A percentile compares a stretch with the other conserved stretches of the same genome.
Conservation (phyloP, 768 basidiomycete genomes). For the Mycena chlorophos region DNA sequence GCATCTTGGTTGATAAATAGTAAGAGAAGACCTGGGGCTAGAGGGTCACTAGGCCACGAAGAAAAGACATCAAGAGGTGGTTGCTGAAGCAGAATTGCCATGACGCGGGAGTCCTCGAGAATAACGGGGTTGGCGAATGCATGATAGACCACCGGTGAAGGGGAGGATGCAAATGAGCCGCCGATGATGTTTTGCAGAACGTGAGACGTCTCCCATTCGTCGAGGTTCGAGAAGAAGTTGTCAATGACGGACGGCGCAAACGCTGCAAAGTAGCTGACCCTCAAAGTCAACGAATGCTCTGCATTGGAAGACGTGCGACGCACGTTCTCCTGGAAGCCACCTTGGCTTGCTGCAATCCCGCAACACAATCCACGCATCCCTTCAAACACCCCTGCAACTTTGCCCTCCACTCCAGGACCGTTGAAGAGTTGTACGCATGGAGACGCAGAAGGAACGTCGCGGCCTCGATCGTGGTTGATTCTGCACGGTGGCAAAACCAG, state of each 20-base stretch:
- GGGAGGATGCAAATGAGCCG: constrained; percentile 40
- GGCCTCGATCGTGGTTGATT: constrained; percentile 55
- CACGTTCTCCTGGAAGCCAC: constrained; percentile 67
- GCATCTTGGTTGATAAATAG: constrained; percentile 53
- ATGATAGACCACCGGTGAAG: constrained; percentile 58
- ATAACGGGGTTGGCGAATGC: constrained; percentile 62
- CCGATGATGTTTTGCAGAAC: constrained; percentile 50
- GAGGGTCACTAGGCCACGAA: constrained; percentile 57
- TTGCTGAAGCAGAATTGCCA: constrained; percentile 38
- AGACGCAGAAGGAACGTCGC: constrained; percentile 83
- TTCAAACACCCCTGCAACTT: constrained; percentile 55
- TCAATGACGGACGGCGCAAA: constrained; percentile 52
- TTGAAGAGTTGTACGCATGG: constrained; percentile 68
- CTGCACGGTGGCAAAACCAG: constrained; percentile 78
- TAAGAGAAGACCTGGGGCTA: constrained; percentile 62
- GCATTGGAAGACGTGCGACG: constrained; percentile 34
- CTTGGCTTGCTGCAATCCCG: constrained; percentile 65
- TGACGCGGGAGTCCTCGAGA: constrained; percentile 51
- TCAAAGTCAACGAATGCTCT: constrained; percentile 17
- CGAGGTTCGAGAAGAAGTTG: constrained; percentile 62
- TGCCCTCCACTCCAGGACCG: constrained; percentile 64
- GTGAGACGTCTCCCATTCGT: constrained; percentile 61
- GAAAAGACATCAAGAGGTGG: constrained; percentile 38
- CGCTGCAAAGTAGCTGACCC: constrained; percentile 69
- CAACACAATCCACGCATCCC: constrained; percentile 71